Percentiles rank a stretch among this genome's conserved stretches.
phyloP scores from a whole-genome alignment of 2,329 filamentous ascomycete species.

The Penicillium sclerotiorum region DNA sequence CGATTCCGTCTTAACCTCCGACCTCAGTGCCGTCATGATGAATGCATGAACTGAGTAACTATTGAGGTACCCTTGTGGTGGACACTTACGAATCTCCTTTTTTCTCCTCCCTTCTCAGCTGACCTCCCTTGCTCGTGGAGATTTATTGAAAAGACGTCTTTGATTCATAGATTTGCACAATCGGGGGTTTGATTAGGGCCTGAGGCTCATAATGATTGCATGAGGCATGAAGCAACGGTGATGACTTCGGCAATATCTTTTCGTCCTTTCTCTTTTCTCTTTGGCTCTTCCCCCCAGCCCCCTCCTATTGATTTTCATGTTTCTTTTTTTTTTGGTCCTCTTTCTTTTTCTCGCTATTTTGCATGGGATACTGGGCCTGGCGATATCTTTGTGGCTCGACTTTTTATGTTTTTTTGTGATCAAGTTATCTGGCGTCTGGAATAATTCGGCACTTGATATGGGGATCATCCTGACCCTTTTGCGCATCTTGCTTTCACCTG shows the following conservation, averaged over 20 bases:
- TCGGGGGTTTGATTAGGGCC: constrained; percentile 4
- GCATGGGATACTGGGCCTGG: constrained; percentile 12
- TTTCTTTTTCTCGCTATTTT: constrained; percentile 10
- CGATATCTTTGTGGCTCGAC: constrained; percentile 2
- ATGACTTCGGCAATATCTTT: constrained; percentile 14
- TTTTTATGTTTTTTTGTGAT: constrained; percentile 4
- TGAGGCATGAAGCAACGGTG: constrained; percentile 22
- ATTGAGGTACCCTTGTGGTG: not conserved
- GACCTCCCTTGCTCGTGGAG: not conserved
- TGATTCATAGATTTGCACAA: constrained; percentile 20
- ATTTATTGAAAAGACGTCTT: constrained; percentile 11
- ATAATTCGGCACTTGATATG: constrained; percentile 8
- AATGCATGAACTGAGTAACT: constrained; percentile 30
- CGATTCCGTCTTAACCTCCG: constrained; percentile 29
- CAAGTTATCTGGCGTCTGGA: constrained; percentile 10
- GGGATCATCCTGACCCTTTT: constrained; percentile 1
- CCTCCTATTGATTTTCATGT: not conserved
- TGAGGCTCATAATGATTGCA: constrained; percentile 20
- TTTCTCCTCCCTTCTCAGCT: constrained; percentile 4
- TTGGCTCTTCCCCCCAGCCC: not conserved
- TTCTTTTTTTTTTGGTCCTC: not conserved
- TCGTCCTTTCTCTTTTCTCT: not conserved
- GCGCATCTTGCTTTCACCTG: constrained; percentile 16
- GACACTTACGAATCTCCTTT: constrained; percentile 26
- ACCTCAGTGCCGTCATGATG: constrained; percentile 35